Evolutionary conservation across 306 rosid genomes (phyloP).

Genomic region (Rosa rugosa): DNA sequence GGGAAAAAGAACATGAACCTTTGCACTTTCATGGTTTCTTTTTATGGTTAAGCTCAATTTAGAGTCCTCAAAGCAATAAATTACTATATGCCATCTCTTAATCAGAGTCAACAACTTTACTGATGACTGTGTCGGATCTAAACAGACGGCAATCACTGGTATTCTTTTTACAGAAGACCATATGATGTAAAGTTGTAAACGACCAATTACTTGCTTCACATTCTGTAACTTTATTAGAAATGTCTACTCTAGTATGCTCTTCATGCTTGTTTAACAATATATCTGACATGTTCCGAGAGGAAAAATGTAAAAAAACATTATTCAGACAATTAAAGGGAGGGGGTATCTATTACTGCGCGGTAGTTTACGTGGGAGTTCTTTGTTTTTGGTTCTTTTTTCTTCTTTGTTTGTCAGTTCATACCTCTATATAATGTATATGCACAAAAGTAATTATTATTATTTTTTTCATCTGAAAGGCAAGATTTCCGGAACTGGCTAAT

Average conservation of each 20-base stretch:
- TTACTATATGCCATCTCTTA: neutral
- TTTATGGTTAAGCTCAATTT: neutral
- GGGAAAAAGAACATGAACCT: neutral
- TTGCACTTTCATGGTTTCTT: neutral
- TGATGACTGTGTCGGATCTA: neutral
- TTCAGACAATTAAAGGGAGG: neutral
- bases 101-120: neutral
- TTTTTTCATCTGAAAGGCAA: neutral
- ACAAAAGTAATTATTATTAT: neutral
- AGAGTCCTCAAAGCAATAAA: neutral
- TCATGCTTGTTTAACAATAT: neutral
- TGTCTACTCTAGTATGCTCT: neutral
- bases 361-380: neutral
- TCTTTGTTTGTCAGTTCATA: neutral
- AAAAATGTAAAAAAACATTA: neutral
- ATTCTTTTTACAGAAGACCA: neutral
- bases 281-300: neutral
- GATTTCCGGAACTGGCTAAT: neutral
- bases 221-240: neutral
- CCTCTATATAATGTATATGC: neutral
- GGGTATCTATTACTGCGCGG: neutral
- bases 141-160: neutral
- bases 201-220: neutral
- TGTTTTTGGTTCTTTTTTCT: neutral
- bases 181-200: neutral